Conservation (phyloP, 148 eudicot species). For the Tetragonia tetragonoides region DNA sequence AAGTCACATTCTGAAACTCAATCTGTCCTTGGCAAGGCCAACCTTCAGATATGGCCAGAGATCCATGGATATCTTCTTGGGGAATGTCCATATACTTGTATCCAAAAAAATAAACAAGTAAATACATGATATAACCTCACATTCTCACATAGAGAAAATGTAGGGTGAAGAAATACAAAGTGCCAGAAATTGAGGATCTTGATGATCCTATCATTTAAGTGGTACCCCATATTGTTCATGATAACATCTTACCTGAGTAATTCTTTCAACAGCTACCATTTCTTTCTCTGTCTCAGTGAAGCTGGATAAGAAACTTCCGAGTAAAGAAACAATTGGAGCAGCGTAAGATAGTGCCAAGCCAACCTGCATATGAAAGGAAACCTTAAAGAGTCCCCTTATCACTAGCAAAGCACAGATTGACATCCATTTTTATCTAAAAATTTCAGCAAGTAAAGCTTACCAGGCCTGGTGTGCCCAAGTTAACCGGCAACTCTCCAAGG, state of each 20-base stretch:
- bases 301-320: constrained; percentile 89
- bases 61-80: constrained; percentile 61
- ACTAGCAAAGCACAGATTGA: background rate
- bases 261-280: constrained; percentile 97
- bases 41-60: constrained; percentile 33
- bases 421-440: background rate
- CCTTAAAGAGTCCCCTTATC: constrained; percentile 10
- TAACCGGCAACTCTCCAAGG: constrained; percentile 51
- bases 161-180: background rate
- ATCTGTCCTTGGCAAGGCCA: constrained; percentile 83
- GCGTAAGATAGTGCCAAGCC: constrained; percentile 96
- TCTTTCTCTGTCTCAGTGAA: constrained; percentile 97
- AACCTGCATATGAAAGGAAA: constrained; percentile 46
- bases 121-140: background rate
- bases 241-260: constrained; percentile 54
- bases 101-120: constrained; percentile 9
- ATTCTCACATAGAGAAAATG: background rate
- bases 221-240: background rate
- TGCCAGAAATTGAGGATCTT: background rate
- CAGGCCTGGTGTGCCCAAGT: constrained; percentile 90
- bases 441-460: constrained; percentile 37
- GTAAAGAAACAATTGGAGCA: constrained; percentile 81
- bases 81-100: constrained; percentile 84
- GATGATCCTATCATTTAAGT: background rate
- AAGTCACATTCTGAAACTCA: constrained; percentile 76